Evolutionary conservation across 495 filamentous ascomycete genomes (phyloP).

Genomic region (Penicillium manginii): DNA sequence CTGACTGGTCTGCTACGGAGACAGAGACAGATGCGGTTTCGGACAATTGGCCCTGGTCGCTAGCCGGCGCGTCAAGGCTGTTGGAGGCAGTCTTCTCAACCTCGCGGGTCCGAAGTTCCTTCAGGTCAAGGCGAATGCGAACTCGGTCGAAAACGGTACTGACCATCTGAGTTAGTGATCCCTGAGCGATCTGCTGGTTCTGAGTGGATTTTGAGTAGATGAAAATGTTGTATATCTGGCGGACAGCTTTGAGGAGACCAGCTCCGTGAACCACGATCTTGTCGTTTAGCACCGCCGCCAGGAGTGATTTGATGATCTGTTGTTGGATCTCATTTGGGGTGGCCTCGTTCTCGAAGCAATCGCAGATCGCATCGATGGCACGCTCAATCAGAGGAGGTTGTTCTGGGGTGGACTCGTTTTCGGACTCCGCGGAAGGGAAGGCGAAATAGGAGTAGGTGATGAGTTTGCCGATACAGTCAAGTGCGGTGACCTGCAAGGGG

Average conservation of each 20-base stretch:
- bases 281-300: constrained; percentile 95
- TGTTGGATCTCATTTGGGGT: constrained; percentile 89
- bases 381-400: constrained; percentile 83
- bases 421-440: constrained; percentile 59
- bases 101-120: constrained; percentile 67
- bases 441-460: constrained; percentile 99
- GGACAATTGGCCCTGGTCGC: constrained; percentile 50
- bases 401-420: constrained; percentile 50
- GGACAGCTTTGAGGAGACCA: constrained; percentile 95
- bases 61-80: constrained; percentile 29
- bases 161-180: constrained; percentile 97
- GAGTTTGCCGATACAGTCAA: constrained; percentile 98
- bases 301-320: constrained; percentile 95
- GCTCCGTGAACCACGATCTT: constrained; percentile 98
- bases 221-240: constrained; percentile 98
- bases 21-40: constrained; percentile 53
- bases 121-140: constrained; percentile 81
- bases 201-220: constrained; percentile 85
- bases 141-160: constrained; percentile 97
- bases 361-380: constrained; percentile 98
- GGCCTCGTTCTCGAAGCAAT: constrained; percentile 96
- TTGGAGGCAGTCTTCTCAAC: constrained; percentile 33
- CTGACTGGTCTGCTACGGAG: constrained; percentile 54
- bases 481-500: constrained; percentile 80
- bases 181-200: constrained; percentile 96